These are phyloP conservation scores for Apiospora aurea DNA, from an alignment of 2,329 filamentous ascomycete species.

Conservation along the genomic window DNA sequence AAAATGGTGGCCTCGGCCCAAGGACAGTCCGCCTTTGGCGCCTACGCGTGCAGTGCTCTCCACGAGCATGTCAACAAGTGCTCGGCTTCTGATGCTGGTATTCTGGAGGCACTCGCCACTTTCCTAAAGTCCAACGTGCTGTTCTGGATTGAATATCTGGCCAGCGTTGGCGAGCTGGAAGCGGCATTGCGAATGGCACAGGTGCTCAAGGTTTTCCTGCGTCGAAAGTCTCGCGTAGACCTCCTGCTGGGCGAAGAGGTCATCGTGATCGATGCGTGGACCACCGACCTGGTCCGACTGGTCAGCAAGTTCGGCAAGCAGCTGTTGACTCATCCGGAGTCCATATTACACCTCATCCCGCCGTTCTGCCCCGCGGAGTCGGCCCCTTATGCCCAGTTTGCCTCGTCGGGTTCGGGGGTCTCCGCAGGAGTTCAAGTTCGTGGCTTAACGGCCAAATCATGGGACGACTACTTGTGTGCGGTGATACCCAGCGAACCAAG, in stretches of 20 bases:
- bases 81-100: slow-evolving; percentile 31
- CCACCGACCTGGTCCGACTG: slow-evolving; percentile 26
- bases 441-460: slow-evolving; percentile 19
- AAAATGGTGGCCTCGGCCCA: slow-evolving; percentile 1
- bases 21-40: slow-evolving; percentile 22
- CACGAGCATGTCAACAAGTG: slow-evolving; percentile 45
- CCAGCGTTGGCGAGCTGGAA: not conserved
- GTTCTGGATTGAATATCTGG: slow-evolving; percentile 45
- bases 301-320: slow-evolving; percentile 26
- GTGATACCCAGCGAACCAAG: not conserved
- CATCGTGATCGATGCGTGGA: slow-evolving; percentile 26
- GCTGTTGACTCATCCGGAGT: slow-evolving; percentile 15
- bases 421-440: not conserved
- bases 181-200: slow-evolving; percentile 25
- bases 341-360: slow-evolving; percentile 27
- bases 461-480: slow-evolving; percentile 27
- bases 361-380: slow-evolving; percentile 28
- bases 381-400: slow-evolving; percentile 24
- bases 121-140: slow-evolving; percentile 45
- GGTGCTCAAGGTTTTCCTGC: slow-evolving; percentile 23
- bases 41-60: slow-evolving; percentile 43
- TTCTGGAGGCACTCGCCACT: slow-evolving; percentile 36
- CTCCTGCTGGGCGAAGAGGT: slow-evolving; percentile 21
- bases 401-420: not conserved
- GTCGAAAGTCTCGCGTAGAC: not conserved